These are phyloP conservation scores for Beauveria asiatica DNA, from an alignment of 2,329 filamentous ascomycete genomes.

Conservation along the genomic window DNA sequence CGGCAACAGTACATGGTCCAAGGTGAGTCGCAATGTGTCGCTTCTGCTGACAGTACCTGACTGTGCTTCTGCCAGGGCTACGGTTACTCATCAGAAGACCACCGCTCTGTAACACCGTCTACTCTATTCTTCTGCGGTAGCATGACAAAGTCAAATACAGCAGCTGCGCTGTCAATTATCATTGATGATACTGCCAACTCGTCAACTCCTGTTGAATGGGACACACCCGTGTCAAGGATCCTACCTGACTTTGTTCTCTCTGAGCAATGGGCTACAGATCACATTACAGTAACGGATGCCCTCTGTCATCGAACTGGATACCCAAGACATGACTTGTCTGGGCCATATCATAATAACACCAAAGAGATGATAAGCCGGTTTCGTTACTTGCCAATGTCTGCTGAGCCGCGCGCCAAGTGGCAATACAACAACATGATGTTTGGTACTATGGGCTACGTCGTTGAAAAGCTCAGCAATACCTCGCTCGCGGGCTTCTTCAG, in stretches of 20 bases:
- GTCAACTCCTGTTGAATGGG: constrained; percentile 32
- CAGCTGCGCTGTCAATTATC: constrained; percentile 38
- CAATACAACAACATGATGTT: constrained; percentile 44
- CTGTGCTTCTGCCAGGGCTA: constrained; percentile 27
- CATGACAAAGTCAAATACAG: constrained; percentile 45
- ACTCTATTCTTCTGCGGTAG: constrained; percentile 45
- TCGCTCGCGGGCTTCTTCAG: constrained; percentile 31
- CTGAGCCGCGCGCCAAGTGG: constrained; percentile 33
- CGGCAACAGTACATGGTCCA: constrained; percentile 26
- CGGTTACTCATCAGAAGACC: constrained; percentile 28
- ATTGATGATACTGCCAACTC: constrained; percentile 34
- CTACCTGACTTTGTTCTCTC: constrained; percentile 38
- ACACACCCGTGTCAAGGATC: constrained; percentile 33
- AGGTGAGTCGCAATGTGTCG: constrained; percentile 17
- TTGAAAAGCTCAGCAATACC: constrained; percentile 28
- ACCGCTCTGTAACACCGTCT: constrained; percentile 29
- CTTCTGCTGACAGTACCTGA: neutral
- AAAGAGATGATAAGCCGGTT: constrained; percentile 29
- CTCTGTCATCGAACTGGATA: constrained; percentile 42
- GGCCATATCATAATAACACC: constrained; percentile 19
- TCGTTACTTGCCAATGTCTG: constrained; percentile 33
- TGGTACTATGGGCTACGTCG: constrained; percentile 30
- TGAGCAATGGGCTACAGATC: constrained; percentile 32
- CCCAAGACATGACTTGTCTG: constrained; percentile 29
- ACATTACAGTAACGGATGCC: constrained; percentile 42